Evolutionary conservation across 1,284 basidiomycete genomes (phyloP), one percentile per base, ranked within the genome.

Genomic region (Afroboletus lepidellus): DNA sequence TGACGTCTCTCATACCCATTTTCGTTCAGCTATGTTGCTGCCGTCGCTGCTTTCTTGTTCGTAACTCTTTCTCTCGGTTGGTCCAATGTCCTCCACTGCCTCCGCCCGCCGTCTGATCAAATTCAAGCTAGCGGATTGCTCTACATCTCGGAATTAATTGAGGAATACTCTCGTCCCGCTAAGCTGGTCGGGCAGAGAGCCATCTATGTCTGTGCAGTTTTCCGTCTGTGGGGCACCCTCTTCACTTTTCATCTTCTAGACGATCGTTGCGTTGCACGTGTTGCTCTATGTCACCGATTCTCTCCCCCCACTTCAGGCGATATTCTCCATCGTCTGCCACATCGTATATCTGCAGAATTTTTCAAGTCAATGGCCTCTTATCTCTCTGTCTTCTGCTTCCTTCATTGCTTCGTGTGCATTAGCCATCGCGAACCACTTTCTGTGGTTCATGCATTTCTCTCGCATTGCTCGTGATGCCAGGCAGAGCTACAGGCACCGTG

Each of bases 361-460:
- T 70, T 90, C 92, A 4, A 64, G 75, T 3, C 78, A 78, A 20
- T 98, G 95, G 94, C 94, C 95, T 1, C 75, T 90, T 65, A 96
- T 98, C 60, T 92, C 91, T 3, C 79, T 98, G 46, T 81, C 89
- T 8, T 96, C 94, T 0, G 67, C 77, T 16, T 82, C 84, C 3
- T 97, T 98, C 76, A 68, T 98, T 49, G 78, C 82, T 1, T 95
- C 92, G 0, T 96, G 93, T 67, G 58, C 80, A 12, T 75, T 94
- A 49, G 93, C 95, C 53, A 80, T 98, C 50, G 71, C 76, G 3
- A 92, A 97, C 71, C 94, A 98, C 72, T 97, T 97, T 65, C 69
- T 91, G 48, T 96, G 93, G 91, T 97, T 98, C 77, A 92, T 91
- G 72, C 79, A 96, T 73, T 97, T 97, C 67, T 83, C 93, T 24